Base-by-base conservation (phyloP, 129 eudicot species). In the Chrysanthemum lavandulifolium region DNA sequence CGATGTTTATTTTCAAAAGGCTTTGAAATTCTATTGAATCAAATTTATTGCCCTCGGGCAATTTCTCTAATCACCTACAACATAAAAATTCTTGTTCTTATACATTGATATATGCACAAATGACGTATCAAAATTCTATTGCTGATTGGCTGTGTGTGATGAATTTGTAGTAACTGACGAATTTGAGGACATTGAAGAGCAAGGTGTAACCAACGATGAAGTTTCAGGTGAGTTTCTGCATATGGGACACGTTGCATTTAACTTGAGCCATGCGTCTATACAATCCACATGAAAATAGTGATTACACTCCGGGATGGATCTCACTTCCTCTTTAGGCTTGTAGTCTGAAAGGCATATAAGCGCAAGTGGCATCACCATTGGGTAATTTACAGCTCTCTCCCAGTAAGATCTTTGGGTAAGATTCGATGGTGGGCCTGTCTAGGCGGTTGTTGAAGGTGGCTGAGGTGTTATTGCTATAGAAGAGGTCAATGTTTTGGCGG, bases 231-330 rank as follows among this genome's bases (percentile, higher is more conserved):
- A 78, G 21, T 75, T 78, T 74, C 89, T 58, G 48, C 89, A 85
- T 29, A 85, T 60, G 0, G 89, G 89, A 63, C 89, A 85, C 0
- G 86, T 81, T 4, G 79, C 86, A 31, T 78, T 81, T 54, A 78
- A 43, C 36, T 55, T 73, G 29, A 85, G 84, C 89, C 89, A 85
- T 31, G 59, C 86, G n/a, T 81, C 86, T 23, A 85, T 76, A 69
- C 89, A 85, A 5, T 67, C 83, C 0, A 75, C 84, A 40, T 85
- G 89, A 40, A 85, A 85, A 71, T 80, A 81, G 76, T 85, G 89
- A 25, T 78, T 40, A 40, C 47, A 40, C 47, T 6, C 47, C 10
- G 47, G 47, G 2, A 40, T 40, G 47, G 47, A 40, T 40, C 47
- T 40, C 47, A 40, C 47, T 40, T 40, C 47, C 47, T 40, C 47